Evolutionary conservation across 108 stramenopile genomes (phyloP), one percentile per base, ranked within the genome.

Genomic region (Cylindrotheca closterium): DNA sequence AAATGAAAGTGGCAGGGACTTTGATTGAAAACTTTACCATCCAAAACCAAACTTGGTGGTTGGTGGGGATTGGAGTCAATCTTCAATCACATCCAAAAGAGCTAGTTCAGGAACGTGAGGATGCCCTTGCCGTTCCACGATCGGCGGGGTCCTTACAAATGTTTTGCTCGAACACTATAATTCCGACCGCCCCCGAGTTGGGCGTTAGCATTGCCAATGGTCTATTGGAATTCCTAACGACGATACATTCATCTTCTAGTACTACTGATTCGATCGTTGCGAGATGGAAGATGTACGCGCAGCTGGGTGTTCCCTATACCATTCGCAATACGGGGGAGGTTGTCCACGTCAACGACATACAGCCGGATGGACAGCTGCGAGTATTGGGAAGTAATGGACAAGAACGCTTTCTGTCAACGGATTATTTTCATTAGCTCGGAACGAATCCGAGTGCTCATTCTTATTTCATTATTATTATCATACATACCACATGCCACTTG

Each of bases 51-150:
- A 70, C 80, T 52, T 94, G 80, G 77, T 85, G 90, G 55, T 55
- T 96, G 28, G 75, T 96, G 52, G 95, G 95, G 7, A 93, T 96
- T 65, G 95, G 95, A 2, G 75, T 94, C 48, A 96, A 96, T 82
- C 63, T 92, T n/a, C 80, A 76, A 22, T 82, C 86, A 59, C 79
- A 87, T 51, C 95, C 95, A 7, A 55, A 59, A 17, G 74, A 92
- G n/a, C 75, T 76, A 69, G 70, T 67, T 0, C 28, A 31, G 29
- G 74, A 51, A 64, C 87, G 46, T 63, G 79, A 30, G 87, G 65
- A 67, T 56, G 47, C 48, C 37, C 37, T 19, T 19, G 18, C 27
- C 4, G 21, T 30, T 4, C 55, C 85, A 29, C 70, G 95, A 55
- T 45, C 65, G 45, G 81, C 95, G 1, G 82, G 89, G 3, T 86